Evolutionary conservation across 768 basidiomycete genomes (phyloP).

Genomic region (Kwoniella bestiolae): DNA sequence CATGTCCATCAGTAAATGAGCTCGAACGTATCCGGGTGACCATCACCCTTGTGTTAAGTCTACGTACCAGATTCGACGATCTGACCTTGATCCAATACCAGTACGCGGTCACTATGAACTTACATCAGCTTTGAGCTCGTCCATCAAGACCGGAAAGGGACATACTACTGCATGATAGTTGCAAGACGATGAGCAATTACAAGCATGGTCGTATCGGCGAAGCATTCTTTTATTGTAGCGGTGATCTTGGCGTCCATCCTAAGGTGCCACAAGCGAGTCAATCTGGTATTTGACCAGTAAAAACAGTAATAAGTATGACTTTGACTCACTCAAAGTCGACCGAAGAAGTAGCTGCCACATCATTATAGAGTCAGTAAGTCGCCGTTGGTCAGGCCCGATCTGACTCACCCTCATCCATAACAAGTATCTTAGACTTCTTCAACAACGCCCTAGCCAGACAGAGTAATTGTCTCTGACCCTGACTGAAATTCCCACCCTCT

Average conservation of each 20-base stretch:
- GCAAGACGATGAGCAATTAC: conserved; percentile 57
- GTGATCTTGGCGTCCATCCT: conserved; percentile 57
- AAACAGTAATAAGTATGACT: neutral
- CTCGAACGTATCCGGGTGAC: too few relatives aligned
- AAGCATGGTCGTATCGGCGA: conserved; percentile 52
- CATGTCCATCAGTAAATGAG: too few relatives aligned
- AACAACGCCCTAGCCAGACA: conserved; percentile 53
- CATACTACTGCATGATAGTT: conserved; percentile 55
- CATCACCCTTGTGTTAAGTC: too few relatives aligned
- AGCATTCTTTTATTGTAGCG: conserved; percentile 49
- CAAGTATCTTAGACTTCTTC: conserved; percentile 50
- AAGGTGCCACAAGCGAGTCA: too few relatives aligned
- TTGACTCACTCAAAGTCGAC: conserved; percentile 54
- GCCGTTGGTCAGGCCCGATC: too few relatives aligned
- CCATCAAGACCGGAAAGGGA: neutral
- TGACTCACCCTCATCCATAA: conserved; percentile 55
- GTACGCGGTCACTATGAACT: conserved; percentile 41
- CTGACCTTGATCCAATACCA: conserved; percentile 48
- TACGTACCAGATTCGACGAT: conserved; percentile 53
- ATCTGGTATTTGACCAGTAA: too few relatives aligned
- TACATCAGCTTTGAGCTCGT: neutral
- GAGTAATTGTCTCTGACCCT: conserved; percentile 56
- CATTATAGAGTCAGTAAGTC: too few relatives aligned
- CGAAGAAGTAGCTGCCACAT: conserved; percentile 46
- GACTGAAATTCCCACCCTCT: conserved; percentile 51